These are phyloP conservation scores for Alternaria triticimaculans DNA, from an alignment of 2,329 filamentous ascomycete species.

Conservation along the genomic window DNA sequence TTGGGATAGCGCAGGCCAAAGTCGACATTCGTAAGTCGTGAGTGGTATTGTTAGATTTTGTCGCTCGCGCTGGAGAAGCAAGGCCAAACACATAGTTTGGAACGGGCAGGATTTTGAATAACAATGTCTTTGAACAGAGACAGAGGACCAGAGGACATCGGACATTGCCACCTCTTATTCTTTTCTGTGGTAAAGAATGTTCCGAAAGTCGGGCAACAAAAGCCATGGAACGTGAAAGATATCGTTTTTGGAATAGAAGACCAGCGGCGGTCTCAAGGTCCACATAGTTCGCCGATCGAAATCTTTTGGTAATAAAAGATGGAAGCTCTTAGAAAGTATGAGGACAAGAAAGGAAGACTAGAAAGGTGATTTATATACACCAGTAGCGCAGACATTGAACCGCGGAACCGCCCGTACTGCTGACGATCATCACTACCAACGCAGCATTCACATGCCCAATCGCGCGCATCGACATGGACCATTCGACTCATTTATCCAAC, in stretches of 20 bases:
- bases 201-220: no score
- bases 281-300: rapidly evolving
- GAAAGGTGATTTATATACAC: neutral
- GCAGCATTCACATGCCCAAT: neutral
- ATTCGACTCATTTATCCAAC: neutral
- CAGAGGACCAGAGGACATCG: no score
- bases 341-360: neutral
- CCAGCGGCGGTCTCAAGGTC: neutral
- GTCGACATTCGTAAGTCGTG: neutral
- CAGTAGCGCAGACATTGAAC: rapidly evolving
- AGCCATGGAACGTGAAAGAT: no score
- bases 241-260: neutral
- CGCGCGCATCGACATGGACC: neutral
- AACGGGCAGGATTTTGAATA: no score
- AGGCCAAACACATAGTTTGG: no score
- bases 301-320: neutral
- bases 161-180: no score
- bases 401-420: neutral
- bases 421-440: neutral
- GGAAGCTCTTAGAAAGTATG: neutral
- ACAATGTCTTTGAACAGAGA: no score
- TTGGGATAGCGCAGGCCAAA: neutral
- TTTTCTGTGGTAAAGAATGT: no score
- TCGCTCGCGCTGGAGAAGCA: neutral
- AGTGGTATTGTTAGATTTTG: no score